Evolutionary conservation across 441 rosid species (phyloP), one percentile per base, ranked within the genome.

Genomic region (Brassica balearica): DNA sequence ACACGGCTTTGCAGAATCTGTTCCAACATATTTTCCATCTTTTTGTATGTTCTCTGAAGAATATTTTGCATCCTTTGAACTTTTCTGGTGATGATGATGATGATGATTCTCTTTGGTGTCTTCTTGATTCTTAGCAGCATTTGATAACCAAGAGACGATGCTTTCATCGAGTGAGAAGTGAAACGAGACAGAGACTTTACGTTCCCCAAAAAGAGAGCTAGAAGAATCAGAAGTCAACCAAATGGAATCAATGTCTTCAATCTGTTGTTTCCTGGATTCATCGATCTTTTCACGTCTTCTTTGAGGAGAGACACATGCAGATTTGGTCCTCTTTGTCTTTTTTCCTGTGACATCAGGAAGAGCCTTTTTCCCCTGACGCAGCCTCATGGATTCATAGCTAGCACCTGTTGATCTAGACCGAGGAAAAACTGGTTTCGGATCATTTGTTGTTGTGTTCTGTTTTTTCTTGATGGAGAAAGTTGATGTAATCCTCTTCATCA

Each of bases 151-250:
- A 3, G 88, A 83, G 74, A 84, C 76, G 5, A 84, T 66, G 81
- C 76, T 82, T 60, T 84, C 85, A 51, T 86, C 87, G 12, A 77
- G 79, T 3, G 69, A 73, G 25, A 73, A 69, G 65, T 77, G 78
- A 73, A 83, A 80, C 27, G 84, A 78, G 66, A 77, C 79, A 2
- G 84, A 85, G 4, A 73, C 67, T 12, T 77, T 48, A 6, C 88
- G 78, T 72, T 85, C 86, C 61, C 76, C 66, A 0, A 87, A 83
- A 71, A 87, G 82, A 0, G 80, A 82, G 6, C 82, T 65, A 1
- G 88, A 88, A 0, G 78, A 51, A 48, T 84, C 85, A 12, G 92
- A 87, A 82, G 91, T 53, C 62, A 89, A 65, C 91, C 91, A 85
- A 73, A 69, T 67, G 58, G 80, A 80, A 19, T 89, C 87, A 8